Percentiles rank a stretch among this genome's conserved stretches.
Evolutionary conservation across 768 basidiomycete species (phyloP).

Genomic region (Lanmaoa pseudosensibilis): DNA sequence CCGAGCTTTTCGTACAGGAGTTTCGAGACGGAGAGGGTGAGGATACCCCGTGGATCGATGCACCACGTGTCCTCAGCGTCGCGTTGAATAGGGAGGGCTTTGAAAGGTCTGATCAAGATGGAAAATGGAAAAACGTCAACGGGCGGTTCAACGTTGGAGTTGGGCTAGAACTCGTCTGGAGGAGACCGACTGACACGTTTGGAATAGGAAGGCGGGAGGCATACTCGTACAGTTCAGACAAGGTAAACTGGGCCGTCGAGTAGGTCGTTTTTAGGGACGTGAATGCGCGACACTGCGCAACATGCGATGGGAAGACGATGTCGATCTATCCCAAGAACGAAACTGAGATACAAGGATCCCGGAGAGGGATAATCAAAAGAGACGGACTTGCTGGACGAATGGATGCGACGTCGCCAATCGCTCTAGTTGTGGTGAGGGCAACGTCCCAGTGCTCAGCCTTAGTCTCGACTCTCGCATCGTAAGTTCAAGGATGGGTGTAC

Average conservation of each 20-base stretch:
- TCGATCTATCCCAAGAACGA: conserved; percentile 51
- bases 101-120: conserved; percentile 34
- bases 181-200: conserved; percentile 15
- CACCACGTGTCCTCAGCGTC: conserved; percentile 64
- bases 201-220: conserved; percentile 24
- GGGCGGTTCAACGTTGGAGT: neutral
- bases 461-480: conserved; percentile 18
- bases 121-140: neutral
- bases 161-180: neutral
- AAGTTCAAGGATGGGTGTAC: neutral
- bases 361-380: neutral
- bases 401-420: conserved; percentile 44
- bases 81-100: conserved; percentile 34
- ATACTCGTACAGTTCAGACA: conserved; percentile 47
- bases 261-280: conserved; percentile 44
- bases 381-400: conserved; percentile 53
- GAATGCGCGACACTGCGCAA: conserved; percentile 40
- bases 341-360: neutral
- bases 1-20: conserved; percentile 62
- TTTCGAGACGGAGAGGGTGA: conserved; percentile 58
- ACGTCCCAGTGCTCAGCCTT: conserved; percentile 20
- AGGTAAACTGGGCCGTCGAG: conserved; percentile 41
- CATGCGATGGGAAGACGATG: conserved; percentile 53
- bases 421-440: conserved; percentile 32
- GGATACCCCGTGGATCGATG: conserved; percentile 58